A percentile compares a stretch with the other conserved stretches of the same genome.
Conservation (phyloP, 176 grass and related monocot genomes). For the Thinopyrum elongatum region DNA sequence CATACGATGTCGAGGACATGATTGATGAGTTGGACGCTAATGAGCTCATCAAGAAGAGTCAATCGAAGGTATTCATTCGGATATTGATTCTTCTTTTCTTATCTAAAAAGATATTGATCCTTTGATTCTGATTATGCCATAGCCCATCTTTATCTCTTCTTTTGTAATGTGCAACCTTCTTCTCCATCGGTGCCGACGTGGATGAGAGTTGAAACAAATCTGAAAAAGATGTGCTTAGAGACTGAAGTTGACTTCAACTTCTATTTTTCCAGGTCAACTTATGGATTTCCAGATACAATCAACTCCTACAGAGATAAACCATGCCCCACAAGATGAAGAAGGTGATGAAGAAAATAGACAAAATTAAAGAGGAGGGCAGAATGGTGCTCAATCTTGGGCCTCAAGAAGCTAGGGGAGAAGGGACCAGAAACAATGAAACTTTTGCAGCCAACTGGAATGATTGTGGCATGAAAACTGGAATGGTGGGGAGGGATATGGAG, state of each 20-base stretch:
- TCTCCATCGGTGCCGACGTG: too few species aligned
- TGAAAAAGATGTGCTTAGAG: too few species aligned
- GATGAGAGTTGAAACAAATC: too few species aligned
- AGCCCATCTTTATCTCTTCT: too few species aligned
- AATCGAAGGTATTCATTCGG: not conserved
- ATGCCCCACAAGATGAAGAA: too few species aligned
- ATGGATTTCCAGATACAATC: not conserved
- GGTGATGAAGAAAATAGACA: too few species aligned
- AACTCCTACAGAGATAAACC: not conserved
- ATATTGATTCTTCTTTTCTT: not conserved
- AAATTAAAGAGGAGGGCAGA: not conserved
- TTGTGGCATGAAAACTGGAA: not conserved
- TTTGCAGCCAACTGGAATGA: not conserved
- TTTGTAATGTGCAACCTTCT: not conserved
- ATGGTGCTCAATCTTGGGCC: not conserved
- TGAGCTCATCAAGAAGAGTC: not conserved
- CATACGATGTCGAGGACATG: not conserved
- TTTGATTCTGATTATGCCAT: too few species aligned
- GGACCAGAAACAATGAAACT: not conserved
- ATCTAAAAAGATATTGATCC: not conserved
- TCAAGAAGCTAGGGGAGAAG: not conserved
- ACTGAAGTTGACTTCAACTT: too few species aligned
- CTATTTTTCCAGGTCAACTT: not conserved
- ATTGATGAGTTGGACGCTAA: not conserved
- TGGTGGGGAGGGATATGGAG: not conserved